phyloP scores from a whole-genome alignment of 2,329 filamentous ascomycete species.

The Myriosclerotinia duriaeana region DNA sequence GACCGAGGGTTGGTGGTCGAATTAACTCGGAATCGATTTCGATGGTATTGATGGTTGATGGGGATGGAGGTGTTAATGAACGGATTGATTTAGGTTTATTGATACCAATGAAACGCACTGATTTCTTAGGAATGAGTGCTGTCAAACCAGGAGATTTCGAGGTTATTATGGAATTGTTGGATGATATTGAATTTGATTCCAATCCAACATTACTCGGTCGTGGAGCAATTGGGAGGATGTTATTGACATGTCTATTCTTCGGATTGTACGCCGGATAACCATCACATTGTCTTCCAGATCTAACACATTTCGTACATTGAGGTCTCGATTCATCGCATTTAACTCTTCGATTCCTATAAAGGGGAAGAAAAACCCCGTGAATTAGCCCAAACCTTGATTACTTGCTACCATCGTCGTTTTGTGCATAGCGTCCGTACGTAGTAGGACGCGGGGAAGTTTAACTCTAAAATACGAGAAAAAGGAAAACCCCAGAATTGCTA shows the following conservation, averaged over 20 bases:
- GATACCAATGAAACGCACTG: background rate
- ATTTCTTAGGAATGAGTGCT: background rate
- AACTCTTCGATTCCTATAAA: constrained; percentile 55
- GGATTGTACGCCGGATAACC: constrained; percentile 52
- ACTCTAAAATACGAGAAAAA: constrained; percentile 4
- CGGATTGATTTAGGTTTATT: constrained; percentile 17
- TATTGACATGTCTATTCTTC: constrained; percentile 26
- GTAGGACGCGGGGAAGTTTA: constrained; percentile 10
- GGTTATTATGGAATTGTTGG: constrained; percentile 21
- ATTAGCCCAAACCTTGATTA: constrained; percentile 16
- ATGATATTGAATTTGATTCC: constrained; percentile 14
- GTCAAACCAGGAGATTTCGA: constrained; percentile 1
- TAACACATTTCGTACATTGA: constrained; percentile 58
- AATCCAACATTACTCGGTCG: constrained; percentile 23
- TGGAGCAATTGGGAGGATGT: constrained; percentile 34
- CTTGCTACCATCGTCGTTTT: background rate
- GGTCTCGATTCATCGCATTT: constrained; percentile 67
- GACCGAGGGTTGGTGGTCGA: constrained; percentile 11
- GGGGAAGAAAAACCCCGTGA: constrained; percentile 12
- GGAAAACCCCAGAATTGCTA: constrained; percentile 11
- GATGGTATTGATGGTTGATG: constrained; percentile 11
- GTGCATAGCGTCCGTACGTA: background rate
- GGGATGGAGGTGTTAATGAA: constrained; percentile 22
- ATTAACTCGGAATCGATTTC: background rate
- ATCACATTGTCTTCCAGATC: constrained; percentile 57